Evolutionary conservation across 108 stramenopile species (phyloP), one percentile per base, ranked within the genome.

Genomic region (Parietichytrium sp.): DNA sequence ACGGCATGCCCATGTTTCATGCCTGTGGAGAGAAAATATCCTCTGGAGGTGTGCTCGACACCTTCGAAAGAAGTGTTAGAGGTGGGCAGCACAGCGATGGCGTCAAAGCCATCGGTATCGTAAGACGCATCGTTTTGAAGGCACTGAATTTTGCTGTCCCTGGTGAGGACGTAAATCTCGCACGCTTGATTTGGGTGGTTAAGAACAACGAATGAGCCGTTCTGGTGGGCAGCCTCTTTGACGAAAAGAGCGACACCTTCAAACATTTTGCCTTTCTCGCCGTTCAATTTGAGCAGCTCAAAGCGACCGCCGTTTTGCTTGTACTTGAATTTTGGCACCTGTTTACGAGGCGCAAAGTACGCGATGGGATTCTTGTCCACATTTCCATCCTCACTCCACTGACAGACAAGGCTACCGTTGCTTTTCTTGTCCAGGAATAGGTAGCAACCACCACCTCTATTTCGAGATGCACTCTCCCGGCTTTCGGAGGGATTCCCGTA

Each of bases 291-390:
- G 61, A 72, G 33, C 20, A 72, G 36, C 23, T 72, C 61, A 16
- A 72, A 23, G 61, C 61, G 61, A 10, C 61, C 61, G 7, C 45
- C 45, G 38, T 72, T 72, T 25, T 72, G 61, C 8, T 16, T 72
- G 61, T 72, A 72, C 20, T 72, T 72, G 61, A 45, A 72, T 10
- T 15, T 42, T 13, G 61, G 61, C 6, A 72, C 61, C 61, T 72
- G 36, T 27, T 72, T 72, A 33, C 45, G 61, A 0, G 61, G 61
- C 23, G 38, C 38, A 27, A 72, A 72, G 20, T 18, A 72, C 10
- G 15, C 61, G 38, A 33, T 45, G 16, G 61, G 38, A 72, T 72
- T 72, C 23, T 33, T 42, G 6, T 33, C 38, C 8, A 42, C 61
- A 10, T 8, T 18, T 8, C 61, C 61, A 27, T 72, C 61, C 42